These are phyloP conservation scores for Trametes elegans DNA, from an alignment of 768 basidiomycete species.

Conservation along the genomic window DNA sequence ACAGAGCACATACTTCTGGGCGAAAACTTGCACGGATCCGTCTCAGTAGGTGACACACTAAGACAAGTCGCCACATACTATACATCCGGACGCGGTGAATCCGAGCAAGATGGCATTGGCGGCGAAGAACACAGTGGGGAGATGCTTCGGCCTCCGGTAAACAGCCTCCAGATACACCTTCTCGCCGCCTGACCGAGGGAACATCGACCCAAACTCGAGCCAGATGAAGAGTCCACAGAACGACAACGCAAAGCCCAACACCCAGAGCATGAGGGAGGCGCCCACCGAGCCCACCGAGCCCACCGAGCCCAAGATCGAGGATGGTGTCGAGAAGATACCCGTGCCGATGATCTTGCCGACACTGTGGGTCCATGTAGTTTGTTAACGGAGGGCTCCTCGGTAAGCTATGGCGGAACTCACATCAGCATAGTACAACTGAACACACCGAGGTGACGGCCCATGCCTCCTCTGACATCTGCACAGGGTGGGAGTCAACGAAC, in stretches of 20 bases:
- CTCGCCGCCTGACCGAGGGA: constrained; percentile 59
- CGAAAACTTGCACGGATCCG: constrained; percentile 27
- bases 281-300: constrained; percentile 62
- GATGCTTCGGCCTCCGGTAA: constrained; percentile 36
- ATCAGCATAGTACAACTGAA: constrained; percentile 57
- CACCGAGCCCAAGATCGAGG: constrained; percentile 54
- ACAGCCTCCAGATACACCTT: constrained; percentile 63
- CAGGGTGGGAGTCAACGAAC: neutral
- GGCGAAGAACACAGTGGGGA: constrained; percentile 35
- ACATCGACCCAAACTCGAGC: constrained; percentile 65
- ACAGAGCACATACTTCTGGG: constrained; percentile 22
- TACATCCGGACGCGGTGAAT: constrained; percentile 34
- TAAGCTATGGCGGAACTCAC: constrained; percentile 24
- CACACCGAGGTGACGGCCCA: constrained; percentile 55
- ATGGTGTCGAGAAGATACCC: constrained; percentile 62
- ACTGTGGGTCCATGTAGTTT: no score
- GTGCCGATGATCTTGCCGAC: constrained; percentile 60
- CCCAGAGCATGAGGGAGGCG: constrained; percentile 61
- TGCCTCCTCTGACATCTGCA: constrained; percentile 50
- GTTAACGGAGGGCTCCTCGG: no score
- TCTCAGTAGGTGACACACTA: neutral
- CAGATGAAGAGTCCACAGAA: constrained; percentile 61
- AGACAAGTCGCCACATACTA: constrained; percentile 18
- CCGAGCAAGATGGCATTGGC: constrained; percentile 33
- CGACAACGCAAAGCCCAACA: constrained; percentile 55